phyloP scores from a whole-genome alignment of 805 yeast genomes.

The Kluyveromyces siamensis region DNA sequence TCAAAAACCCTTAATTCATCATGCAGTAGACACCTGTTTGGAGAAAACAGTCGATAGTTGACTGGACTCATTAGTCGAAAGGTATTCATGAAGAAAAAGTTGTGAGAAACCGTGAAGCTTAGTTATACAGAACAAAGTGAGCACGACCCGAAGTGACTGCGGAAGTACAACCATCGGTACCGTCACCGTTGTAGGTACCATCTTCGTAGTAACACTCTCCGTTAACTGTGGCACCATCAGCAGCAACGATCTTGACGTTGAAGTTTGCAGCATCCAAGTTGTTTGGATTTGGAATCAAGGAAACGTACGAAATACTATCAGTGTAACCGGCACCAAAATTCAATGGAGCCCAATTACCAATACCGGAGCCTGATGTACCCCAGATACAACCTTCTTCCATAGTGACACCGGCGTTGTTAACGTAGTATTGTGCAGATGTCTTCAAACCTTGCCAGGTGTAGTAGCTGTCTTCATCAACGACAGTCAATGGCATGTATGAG shows the following conservation, averaged over 20 bases:
- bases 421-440: conserved; percentile 95
- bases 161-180: conserved; percentile 87
- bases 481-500: conserved; percentile 54
- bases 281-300: conserved; percentile 94
- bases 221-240: conserved; percentile 50
- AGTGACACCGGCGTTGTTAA: conserved; percentile 91
- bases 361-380: conserved; percentile 71
- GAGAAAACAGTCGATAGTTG: neutral
- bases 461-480: conserved; percentile 69
- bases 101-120: neutral
- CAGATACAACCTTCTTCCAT: conserved; percentile 88
- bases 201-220: conserved; percentile 77
- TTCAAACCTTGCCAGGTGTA: conserved; percentile 71
- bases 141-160: conserved; percentile 81
- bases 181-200: conserved; percentile 63
- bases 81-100: no score
- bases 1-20: no score
- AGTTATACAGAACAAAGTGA: conserved; percentile 61
- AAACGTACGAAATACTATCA: conserved; percentile 64
- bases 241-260: conserved; percentile 71
- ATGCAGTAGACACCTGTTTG: no score
- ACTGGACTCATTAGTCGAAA: no score
- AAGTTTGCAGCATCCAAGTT: conserved; percentile 58
- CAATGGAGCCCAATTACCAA: conserved; percentile 98
- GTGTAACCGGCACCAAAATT: conserved; percentile 88